Evolutionary conservation across 805 yeast species (phyloP).

Genomic region (Jamesozyma rosinii): DNA sequence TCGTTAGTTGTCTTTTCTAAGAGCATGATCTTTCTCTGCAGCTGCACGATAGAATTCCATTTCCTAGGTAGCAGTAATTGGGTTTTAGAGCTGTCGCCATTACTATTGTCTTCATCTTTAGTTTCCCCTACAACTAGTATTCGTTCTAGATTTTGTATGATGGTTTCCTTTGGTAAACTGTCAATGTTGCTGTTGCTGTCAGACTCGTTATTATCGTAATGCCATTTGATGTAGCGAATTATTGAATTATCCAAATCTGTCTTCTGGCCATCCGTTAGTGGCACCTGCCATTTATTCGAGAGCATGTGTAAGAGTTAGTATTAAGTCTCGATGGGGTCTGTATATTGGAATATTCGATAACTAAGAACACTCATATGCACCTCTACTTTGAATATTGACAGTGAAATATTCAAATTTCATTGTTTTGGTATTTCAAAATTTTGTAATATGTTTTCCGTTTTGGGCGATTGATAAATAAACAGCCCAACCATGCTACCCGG

Average conservation of each 20-base stretch:
- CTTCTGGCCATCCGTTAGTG: slow-evolving; percentile 11
- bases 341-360: no score
- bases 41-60: slow-evolving; percentile 77
- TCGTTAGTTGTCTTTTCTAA: slow-evolving; percentile 51
- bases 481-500: neutral
- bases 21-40: slow-evolving; percentile 66
- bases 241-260: slow-evolving; percentile 11
- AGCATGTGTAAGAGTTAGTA: no score
- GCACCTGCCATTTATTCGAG: slow-evolving; percentile 9
- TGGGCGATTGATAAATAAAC: no score
- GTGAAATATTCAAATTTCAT: neutral
- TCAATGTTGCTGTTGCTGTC: neutral
- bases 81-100: neutral
- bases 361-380: no score
- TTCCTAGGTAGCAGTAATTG: slow-evolving; percentile 36
- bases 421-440: neutral
- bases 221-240: slow-evolving; percentile 13
- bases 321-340: no score
- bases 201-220: neutral
- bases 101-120: neutral
- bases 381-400: no score
- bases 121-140: neutral
- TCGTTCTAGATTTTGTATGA: neutral
- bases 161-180: neutral
- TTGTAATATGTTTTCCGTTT: neutral